These are phyloP conservation scores for Raphanus hybrid DNA, from an alignment of 441 rosid species.

Conservation along the genomic window DNA sequence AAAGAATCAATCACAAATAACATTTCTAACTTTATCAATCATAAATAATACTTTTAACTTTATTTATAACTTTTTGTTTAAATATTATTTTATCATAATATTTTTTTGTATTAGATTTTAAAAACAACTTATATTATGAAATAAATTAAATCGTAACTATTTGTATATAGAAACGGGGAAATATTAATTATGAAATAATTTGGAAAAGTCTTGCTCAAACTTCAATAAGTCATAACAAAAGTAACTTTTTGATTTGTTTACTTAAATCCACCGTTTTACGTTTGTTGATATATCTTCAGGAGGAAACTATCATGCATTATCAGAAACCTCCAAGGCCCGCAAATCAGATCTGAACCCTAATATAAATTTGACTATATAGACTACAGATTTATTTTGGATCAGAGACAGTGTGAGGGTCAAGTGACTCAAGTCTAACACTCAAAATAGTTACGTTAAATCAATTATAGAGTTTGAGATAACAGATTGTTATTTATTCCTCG, in stretches of 20 bases:
- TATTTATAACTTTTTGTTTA: too few relatives aligned
- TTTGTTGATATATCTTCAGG: neutral
- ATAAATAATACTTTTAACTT: too few relatives aligned
- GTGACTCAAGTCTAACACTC: conserved; percentile 4
- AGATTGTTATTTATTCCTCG: neutral
- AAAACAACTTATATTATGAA: too few relatives aligned
- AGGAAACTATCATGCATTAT: neutral
- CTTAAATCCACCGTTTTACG: conserved; percentile 9
- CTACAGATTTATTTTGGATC: neutral
- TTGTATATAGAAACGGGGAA: too few relatives aligned
- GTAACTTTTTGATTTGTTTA: neutral
- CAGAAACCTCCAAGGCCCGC: conserved; percentile 10
- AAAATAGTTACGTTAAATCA: neutral
- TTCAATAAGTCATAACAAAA: conserved; percentile 2
- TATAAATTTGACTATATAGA: neutral
- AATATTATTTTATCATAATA: too few relatives aligned
- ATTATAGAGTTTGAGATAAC: neutral
- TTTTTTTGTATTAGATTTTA: too few relatives aligned
- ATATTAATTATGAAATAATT: neutral
- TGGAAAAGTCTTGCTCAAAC: neutral
- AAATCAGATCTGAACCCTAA: neutral
- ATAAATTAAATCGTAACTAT: too few relatives aligned
- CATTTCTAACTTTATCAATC: too few relatives aligned
- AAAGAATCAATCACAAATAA: too few relatives aligned
- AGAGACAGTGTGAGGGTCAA: neutral